Conservation (phyloP, 1,139 yeast genomes). For the Lodderomyces metapsilosis region DNA sequence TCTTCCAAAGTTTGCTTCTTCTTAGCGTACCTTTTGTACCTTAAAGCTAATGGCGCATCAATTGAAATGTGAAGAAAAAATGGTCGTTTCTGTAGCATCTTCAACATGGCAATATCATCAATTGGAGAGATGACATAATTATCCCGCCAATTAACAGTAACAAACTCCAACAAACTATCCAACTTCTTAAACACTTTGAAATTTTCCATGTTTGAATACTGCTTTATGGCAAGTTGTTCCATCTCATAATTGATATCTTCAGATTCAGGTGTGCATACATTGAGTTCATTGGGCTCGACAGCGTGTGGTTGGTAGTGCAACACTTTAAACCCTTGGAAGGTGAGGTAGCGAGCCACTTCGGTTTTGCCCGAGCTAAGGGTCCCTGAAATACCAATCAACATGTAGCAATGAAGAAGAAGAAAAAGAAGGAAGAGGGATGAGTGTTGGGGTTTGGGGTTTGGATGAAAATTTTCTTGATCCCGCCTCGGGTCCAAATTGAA, state of each 20-base stretch:
- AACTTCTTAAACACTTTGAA: constrained; percentile 27
- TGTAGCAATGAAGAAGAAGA: constrained; percentile 17
- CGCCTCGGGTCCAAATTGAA: background rate
- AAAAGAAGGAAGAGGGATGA: background rate
- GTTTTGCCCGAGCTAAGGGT: constrained; percentile 68
- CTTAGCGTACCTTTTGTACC: constrained; percentile 45
- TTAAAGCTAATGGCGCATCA: constrained; percentile 66
- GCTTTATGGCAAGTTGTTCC: constrained; percentile 1
- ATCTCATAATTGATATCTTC: constrained; percentile 7
- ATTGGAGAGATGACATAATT: constrained; percentile 62
- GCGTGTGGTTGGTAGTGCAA: constrained; percentile 16
- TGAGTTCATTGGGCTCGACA: constrained; percentile 2
- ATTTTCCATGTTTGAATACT: constrained; percentile 15
- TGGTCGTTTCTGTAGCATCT: constrained; percentile 66
- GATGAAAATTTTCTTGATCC: too few relatives aligned
- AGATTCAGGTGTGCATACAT: constrained; percentile 7
- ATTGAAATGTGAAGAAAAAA: constrained; percentile 79
- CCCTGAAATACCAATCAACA: constrained; percentile 80
- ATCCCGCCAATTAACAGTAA: constrained; percentile 67
- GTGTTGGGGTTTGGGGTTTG: background rate
- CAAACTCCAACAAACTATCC: constrained; percentile 56
- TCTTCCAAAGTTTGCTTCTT: constrained; percentile 28
- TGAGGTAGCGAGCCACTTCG: constrained; percentile 59
- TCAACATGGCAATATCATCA: constrained; percentile 41
- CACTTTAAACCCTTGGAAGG: constrained; percentile 54